phyloP scores from a whole-genome alignment of 1,139 yeast species.

The Suhomyces bribrorum region DNA sequence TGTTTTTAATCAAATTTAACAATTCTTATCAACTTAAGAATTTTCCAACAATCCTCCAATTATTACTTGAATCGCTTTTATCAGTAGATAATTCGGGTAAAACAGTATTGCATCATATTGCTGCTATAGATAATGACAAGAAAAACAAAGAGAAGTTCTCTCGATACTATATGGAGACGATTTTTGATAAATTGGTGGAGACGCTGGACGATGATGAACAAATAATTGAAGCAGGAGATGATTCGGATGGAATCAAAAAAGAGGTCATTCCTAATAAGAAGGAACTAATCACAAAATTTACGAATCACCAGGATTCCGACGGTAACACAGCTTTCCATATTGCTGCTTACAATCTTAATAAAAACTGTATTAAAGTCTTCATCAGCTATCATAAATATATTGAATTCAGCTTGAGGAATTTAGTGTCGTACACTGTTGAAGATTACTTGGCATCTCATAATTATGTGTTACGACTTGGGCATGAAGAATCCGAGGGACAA shows the following conservation, averaged over 20 bases:
- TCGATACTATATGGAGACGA: conserved; percentile 75
- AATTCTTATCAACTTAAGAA: conserved; percentile 78
- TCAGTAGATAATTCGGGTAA: conserved; percentile 68
- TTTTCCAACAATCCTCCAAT: conserved; percentile 71
- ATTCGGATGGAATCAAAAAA: conserved; percentile 9
- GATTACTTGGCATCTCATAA: conserved; percentile 60
- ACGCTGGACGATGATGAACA: conserved; percentile 22
- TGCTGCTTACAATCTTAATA: conserved; percentile 73
- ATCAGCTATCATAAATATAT: conserved; percentile 72
- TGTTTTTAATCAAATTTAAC: conserved; percentile 85
- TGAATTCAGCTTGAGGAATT: conserved; percentile 61
- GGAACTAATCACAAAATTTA: conserved; percentile 58
- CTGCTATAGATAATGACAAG: conserved; percentile 33
- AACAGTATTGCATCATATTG: conserved; percentile 84
- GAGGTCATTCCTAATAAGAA: conserved; percentile 17
- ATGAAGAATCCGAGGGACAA: conserved; percentile 17
- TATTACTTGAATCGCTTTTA: conserved; percentile 74
- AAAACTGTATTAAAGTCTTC: conserved; percentile 71
- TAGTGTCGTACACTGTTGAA: conserved; percentile 71
- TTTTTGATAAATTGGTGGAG: conserved; percentile 58
- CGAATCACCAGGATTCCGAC: conserved; percentile 75
- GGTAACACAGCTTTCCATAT: conserved; percentile 91
- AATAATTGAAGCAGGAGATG: conserved; percentile 11
- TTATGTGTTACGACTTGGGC: conserved; percentile 22
- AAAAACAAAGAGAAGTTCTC: conserved; percentile 73